A percentile compares a stretch with the other conserved stretches of the same genome.
Conservation (phyloP, 345 rosid species). For the Aquilaria sinensis region DNA sequence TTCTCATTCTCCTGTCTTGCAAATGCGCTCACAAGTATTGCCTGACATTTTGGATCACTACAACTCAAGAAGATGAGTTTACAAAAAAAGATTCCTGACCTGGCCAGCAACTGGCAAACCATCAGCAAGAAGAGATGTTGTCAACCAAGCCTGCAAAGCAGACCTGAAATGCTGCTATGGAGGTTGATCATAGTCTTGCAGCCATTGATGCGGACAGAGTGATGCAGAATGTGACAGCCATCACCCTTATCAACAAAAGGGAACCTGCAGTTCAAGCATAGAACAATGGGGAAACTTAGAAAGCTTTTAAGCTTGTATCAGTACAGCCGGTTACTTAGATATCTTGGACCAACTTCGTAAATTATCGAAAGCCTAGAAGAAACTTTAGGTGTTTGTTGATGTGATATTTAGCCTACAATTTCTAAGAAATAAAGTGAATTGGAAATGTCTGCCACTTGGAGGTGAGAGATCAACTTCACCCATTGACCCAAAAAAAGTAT, state of each 20-base stretch:
- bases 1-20: constrained; percentile 60
- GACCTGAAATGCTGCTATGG: constrained; percentile 98
- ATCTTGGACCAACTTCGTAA: too few species aligned
- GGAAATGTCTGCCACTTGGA: constrained; percentile 53
- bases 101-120: constrained; percentile 96
- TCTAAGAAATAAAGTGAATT: constrained; percentile 63
- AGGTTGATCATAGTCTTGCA: constrained; percentile 65
- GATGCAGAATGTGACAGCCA: constrained; percentile 87
- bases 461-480: constrained; percentile 62
- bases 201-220: constrained; percentile 93
- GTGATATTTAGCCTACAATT: constrained; percentile 37
- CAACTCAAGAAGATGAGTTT: background rate
- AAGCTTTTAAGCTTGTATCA: too few species aligned
- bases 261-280: constrained; percentile 39
- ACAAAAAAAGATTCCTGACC: constrained; percentile 31
- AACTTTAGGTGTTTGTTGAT: background rate
- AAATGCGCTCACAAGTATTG: constrained; percentile 83
- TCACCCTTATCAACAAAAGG: constrained; percentile 72
- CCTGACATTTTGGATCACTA: constrained; percentile 24
- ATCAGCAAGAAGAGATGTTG: constrained; percentile 94
- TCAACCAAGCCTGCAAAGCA: constrained; percentile 95
- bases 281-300: too few species aligned
- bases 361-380: background rate
- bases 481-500: constrained; percentile 74
- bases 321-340: too few species aligned